Conservation (phyloP, 352 stramenopile species). For the Chrysophaeum taylorii region DNA sequence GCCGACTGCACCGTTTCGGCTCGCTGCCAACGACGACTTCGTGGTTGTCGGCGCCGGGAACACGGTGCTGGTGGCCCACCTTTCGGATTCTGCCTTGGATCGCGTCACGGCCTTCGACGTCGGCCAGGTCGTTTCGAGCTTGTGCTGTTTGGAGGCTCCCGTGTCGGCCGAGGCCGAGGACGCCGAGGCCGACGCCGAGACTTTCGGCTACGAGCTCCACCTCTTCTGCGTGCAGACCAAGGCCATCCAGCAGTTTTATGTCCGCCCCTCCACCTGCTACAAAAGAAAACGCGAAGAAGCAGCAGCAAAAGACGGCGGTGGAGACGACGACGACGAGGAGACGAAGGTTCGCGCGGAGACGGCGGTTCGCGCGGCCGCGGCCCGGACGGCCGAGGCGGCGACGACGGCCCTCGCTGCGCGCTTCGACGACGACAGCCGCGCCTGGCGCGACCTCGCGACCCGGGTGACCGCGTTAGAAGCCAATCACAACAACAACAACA, state of each 20-base stretch:
- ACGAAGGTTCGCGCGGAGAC: too few relatives aligned
- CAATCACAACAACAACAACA: too few relatives aligned
- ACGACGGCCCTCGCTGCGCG: neutral
- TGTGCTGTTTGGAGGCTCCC: neutral
- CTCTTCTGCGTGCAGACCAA: conserved; percentile 13
- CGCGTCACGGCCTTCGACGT: neutral
- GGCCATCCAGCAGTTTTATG: conserved; percentile 9
- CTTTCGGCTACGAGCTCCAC: neutral
- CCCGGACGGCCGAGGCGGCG: neutral
- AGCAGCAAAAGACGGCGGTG: neutral
- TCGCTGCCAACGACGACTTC: neutral
- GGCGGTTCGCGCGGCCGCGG: neutral
- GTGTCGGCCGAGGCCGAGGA: neutral
- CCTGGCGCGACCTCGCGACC: neutral
- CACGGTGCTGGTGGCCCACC: neutral
- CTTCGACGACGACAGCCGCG: neutral
- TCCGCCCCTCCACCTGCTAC: neutral
- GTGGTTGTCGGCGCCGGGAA: neutral
- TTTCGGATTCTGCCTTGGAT: too few relatives aligned
- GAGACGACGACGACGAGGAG: neutral
- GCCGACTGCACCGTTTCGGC: neutral
- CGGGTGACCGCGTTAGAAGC: too few relatives aligned
- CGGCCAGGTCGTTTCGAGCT: neutral
- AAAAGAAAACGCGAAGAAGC: too few relatives aligned
- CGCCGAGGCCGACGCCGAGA: neutral